phyloP scores from a whole-genome alignment of 2,329 filamentous ascomycete species.

The Kalmusia sp. region DNA sequence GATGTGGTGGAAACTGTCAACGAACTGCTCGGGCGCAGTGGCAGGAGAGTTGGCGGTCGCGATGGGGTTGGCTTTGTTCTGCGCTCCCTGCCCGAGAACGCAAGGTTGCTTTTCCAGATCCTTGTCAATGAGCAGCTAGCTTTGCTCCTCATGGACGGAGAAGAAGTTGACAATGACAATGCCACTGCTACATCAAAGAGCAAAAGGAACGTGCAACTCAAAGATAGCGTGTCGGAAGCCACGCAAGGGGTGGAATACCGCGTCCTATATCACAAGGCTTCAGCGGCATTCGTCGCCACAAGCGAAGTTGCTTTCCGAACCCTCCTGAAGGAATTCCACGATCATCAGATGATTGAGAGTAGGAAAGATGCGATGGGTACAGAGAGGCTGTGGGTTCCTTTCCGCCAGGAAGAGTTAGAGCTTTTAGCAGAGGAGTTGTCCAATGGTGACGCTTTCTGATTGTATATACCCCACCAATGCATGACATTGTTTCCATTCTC shows the following conservation, averaged over 20 bases:
- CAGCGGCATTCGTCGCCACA: conserved; percentile 95
- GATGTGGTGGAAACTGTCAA: conserved; percentile 92
- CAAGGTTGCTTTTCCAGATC: conserved; percentile 83
- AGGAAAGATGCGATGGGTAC: conserved; percentile 84
- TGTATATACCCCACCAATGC: conserved; percentile 10
- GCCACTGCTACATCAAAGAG: conserved; percentile 22
- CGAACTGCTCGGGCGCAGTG: conserved; percentile 80
- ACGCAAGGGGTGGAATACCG: conserved; percentile 82
- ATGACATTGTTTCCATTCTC: not conserved
- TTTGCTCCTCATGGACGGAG: conserved; percentile 61
- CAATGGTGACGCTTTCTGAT: conserved; percentile 34
- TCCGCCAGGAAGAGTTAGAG: conserved; percentile 87
- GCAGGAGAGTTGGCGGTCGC: conserved; percentile 81
- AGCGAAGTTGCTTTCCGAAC: conserved; percentile 96
- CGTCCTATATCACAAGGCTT: conserved; percentile 91
- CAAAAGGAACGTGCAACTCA: conserved; percentile 35
- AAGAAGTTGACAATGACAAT: conserved; percentile 29
- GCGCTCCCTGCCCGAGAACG: conserved; percentile 89
- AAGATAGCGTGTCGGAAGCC: conserved; percentile 39
- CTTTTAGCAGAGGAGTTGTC: conserved; percentile 80
- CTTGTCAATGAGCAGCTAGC: conserved; percentile 84
- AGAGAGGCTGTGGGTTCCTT: conserved; percentile 84
- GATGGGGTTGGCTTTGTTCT: conserved; percentile 93
- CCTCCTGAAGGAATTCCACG: conserved; percentile 94
- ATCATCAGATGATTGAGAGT: conserved; percentile 96